Evolutionary conservation across 768 basidiomycete genomes (phyloP), one percentile per base, ranked within the genome.

Genomic region (Lentinula lateritia): DNA sequence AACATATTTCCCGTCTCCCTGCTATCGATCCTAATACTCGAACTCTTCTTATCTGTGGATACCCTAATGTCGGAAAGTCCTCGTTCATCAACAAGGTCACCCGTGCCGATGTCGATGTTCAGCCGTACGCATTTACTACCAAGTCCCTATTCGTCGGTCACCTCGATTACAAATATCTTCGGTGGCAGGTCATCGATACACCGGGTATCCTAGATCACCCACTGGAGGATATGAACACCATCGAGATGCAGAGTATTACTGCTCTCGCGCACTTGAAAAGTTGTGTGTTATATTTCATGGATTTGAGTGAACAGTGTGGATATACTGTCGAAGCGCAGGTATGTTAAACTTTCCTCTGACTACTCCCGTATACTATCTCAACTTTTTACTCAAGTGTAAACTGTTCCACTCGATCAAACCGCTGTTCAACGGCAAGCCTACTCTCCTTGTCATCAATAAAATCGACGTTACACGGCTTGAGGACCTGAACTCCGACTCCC

Each of bases 61-160:
- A 98, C 76, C 97, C 97, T 16, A 99, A 99, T 72, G 97, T 99
- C 71, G 97, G 97, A 61, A 99, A 99, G 78, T 97, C 95, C 13
- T 96, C 94, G 23, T 99, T 99, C 75, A 95, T 99, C 69, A 99
- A 99, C 87, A 98, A 98, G 76, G 93, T 99, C 71, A 98, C 97
- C 20, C 89, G 97, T 55, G 97, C 96, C 56, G 97, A 99, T 71
- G 97, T 99, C 68, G 97, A 99, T 72, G 97, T 99, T 35, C 96
- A 99, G 74, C 96, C 96, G 41, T 99, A 98, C 71, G 97, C 97
- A 1, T 99, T 99, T 80, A 99, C 97, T 50, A 99, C 97, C 35
- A 98, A 98, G 75, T 95, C 93, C 0, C 89, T 99, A 57, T 98
- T 98, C 71, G 92, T 99, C 68, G 97, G 97, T 1, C 97, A 99